Evolutionary conservation across 768 basidiomycete species (phyloP).

Genomic region (Naganishia friedmannii): DNA sequence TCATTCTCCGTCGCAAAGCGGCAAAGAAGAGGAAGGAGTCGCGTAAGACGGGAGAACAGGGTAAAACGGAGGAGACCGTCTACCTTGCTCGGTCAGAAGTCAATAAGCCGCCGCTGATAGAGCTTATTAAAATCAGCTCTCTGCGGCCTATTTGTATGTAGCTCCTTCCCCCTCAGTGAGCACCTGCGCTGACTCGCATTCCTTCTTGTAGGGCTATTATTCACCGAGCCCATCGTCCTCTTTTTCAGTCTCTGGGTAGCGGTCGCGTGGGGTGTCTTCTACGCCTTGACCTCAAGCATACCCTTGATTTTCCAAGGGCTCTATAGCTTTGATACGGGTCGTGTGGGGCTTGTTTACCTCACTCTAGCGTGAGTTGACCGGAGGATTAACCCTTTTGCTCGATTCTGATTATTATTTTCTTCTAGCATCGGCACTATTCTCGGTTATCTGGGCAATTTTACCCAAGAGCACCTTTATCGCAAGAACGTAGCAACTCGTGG

Average conservation of each 20-base stretch:
- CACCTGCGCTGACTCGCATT: neutral
- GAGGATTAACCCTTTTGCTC: neutral
- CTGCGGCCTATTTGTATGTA: constrained; percentile 68
- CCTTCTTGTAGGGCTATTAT: constrained; percentile 45
- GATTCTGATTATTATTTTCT: neutral
- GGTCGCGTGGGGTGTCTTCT: constrained; percentile 73
- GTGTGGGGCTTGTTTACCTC: constrained; percentile 63
- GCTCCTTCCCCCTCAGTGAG: neutral
- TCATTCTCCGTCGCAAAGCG: constrained; percentile 68
- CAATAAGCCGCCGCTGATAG: constrained; percentile 39
- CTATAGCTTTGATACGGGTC: constrained; percentile 62
- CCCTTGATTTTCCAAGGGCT: constrained; percentile 60
- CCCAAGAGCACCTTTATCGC: constrained; percentile 45
- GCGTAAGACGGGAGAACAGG: constrained; percentile 55
- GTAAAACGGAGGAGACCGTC: constrained; percentile 28
- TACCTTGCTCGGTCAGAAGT: constrained; percentile 47
- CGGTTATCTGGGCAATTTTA: constrained; percentile 39
- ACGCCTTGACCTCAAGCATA: constrained; percentile 59
- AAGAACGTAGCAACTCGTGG: constrained; percentile 39
- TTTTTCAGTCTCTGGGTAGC: constrained; percentile 59
- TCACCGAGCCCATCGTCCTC: constrained; percentile 71
- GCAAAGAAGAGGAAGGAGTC: constrained; percentile 64
- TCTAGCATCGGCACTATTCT: constrained; percentile 39
- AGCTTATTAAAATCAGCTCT: constrained; percentile 67
- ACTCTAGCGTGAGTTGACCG: constrained; percentile 54